Percentiles rank a stretch among this genome's conserved stretches.
Conservation (phyloP, 805 yeast genomes). For the Citeromyces nyonsensis region DNA sequence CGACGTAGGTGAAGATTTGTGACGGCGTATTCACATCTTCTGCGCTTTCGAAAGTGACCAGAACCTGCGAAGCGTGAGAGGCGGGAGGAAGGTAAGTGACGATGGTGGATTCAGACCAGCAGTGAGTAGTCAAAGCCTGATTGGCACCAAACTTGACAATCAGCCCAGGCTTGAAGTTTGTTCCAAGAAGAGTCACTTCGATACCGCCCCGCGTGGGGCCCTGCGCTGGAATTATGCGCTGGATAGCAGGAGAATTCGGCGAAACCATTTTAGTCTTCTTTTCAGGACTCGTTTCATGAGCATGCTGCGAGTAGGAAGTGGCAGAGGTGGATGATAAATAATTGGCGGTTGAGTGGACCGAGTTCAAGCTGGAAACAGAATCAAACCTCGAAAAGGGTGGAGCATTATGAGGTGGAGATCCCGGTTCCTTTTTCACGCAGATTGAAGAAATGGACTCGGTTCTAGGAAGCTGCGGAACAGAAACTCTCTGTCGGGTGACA, state of each 20-base stretch:
- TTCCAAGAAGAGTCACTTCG: constrained; percentile 83
- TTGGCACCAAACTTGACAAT: constrained; percentile 78
- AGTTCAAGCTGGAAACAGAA: constrained; percentile 14
- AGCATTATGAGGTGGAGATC: constrained; percentile 9
- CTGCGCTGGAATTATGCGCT: constrained; percentile 84
- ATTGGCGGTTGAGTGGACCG: constrained; percentile 8
- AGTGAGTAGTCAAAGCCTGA: constrained; percentile 71
- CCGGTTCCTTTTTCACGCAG: constrained; percentile 8
- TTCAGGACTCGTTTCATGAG: background rate
- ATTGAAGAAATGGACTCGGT: constrained; percentile 7
- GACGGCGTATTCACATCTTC: constrained; percentile 9
- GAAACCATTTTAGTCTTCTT: background rate
- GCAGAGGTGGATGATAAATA: constrained; percentile 4
- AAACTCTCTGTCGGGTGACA: constrained; percentile 6
- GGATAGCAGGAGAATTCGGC: constrained; percentile 37
- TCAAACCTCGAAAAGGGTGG: constrained; percentile 7
- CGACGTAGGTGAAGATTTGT: constrained; percentile 78
- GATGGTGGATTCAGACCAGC: constrained; percentile 92
- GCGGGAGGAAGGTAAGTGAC: constrained; percentile 94
- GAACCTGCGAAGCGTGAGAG: constrained; percentile 75
- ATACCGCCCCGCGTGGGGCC: constrained; percentile 96
- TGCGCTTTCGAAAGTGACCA: constrained; percentile 45
- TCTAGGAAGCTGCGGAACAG: constrained; percentile 4
- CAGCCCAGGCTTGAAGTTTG: constrained; percentile 72
- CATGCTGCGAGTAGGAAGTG: constrained; percentile 1